Evolutionary conservation across 805 yeast genomes (phyloP).

Genomic region (Scheffersomyces spartinae): DNA sequence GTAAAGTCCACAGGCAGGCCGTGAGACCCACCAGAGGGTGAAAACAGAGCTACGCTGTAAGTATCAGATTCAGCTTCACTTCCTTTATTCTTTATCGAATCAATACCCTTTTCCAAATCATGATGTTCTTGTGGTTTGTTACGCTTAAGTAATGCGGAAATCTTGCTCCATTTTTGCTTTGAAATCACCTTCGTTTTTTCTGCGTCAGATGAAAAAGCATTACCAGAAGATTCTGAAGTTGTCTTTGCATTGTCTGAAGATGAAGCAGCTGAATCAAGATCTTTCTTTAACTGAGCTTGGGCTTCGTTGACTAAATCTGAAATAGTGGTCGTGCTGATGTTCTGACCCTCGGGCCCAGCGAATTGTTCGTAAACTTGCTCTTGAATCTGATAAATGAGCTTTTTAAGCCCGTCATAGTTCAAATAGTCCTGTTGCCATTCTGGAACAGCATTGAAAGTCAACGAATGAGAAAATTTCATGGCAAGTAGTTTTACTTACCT

Average conservation of each 20-base stretch:
- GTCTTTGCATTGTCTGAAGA: background rate
- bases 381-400: conserved; percentile 44
- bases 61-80: background rate
- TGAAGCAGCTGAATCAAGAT: background rate
- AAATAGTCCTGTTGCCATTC: conserved; percentile 39
- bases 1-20: conserved; percentile 11
- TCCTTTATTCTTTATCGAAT: conserved; percentile 1
- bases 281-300: conserved; percentile 3
- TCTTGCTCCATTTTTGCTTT: background rate
- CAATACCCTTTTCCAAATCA: conserved; percentile 1
- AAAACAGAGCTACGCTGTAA: background rate
- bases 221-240: background rate
- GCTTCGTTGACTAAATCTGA: no score
- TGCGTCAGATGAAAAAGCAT: background rate
- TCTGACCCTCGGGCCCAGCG: no score
- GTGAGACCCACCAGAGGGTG: conserved; percentile 5
- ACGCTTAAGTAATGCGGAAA: background rate
- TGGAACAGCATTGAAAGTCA: conserved; percentile 42
- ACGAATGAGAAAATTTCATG: conserved; percentile 42
- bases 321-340: no score
- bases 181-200: background rate
- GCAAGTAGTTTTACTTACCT: conserved; percentile 1
- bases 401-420: conserved; percentile 40
- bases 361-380: no score
- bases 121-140: background rate